Conservation (phyloP, 2,329 filamentous ascomycete genomes). For the Penicillium sp. region DNA sequence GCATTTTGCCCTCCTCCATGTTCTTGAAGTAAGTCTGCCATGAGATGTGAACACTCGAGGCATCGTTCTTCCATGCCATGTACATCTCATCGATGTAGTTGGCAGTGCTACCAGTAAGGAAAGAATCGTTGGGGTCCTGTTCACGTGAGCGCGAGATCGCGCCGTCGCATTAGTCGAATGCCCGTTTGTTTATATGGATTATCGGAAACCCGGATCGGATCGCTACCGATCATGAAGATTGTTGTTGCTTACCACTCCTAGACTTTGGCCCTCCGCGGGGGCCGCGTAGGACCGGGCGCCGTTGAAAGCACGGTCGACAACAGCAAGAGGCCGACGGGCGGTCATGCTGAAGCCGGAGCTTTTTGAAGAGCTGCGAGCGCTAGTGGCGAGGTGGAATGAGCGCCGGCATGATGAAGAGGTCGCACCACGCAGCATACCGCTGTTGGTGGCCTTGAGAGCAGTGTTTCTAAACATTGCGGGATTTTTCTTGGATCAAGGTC, state of each 20-base stretch:
- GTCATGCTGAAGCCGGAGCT: slow-evolving; percentile 40
- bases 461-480: slow-evolving; percentile 42
- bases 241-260: slow-evolving; percentile 58
- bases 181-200: slow-evolving; percentile 1
- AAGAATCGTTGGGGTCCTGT: slow-evolving; percentile 87
- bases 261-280: slow-evolving; percentile 57
- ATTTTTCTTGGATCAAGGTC: slow-evolving; percentile 27
- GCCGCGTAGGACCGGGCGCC: slow-evolving; percentile 58
- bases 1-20: slow-evolving; percentile 98
- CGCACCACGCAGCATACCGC: slow-evolving; percentile 39
- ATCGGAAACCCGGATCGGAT: slow-evolving; percentile 11
- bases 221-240: slow-evolving; percentile 10
- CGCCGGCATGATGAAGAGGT: slow-evolving; percentile 35
- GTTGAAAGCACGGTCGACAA: slow-evolving; percentile 39
- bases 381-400: slow-evolving; percentile 36
- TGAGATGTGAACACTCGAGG: slow-evolving; percentile 90
- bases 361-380: slow-evolving; percentile 32
- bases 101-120: slow-evolving; percentile 93
- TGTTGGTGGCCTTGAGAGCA: slow-evolving; percentile 42
- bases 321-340: slow-evolving; percentile 44
- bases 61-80: slow-evolving; percentile 92
- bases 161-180: slow-evolving; percentile 28
- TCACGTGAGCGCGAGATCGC: slow-evolving; percentile 19
- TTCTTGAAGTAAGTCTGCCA: slow-evolving; percentile 99
- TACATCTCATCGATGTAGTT: slow-evolving; percentile 99